Percentiles rank a stretch among this genome's conserved stretches.
Evolutionary conservation across 2,329 filamentous ascomycete species (phyloP).

Genomic region (Venturia carpophila): DNA sequence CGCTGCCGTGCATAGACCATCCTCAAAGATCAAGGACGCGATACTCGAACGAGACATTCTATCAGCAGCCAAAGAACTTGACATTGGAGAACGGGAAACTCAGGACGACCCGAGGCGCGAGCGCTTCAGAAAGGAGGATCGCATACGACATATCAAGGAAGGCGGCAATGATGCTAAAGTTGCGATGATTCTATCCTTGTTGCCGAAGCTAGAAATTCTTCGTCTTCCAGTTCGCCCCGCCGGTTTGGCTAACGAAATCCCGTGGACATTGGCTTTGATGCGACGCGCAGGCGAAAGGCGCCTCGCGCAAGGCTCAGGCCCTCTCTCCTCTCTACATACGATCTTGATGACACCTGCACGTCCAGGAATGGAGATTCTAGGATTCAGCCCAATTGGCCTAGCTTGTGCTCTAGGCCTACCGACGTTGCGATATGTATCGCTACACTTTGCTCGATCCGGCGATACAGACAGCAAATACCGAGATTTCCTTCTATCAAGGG

Average conservation of each 20-base stretch:
- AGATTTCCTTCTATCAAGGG: neutral
- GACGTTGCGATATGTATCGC: neutral
- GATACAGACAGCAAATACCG: neutral
- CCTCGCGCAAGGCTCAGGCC: neutral
- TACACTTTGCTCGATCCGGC: neutral
- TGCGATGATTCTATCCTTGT: neutral
- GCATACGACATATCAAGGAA: neutral
- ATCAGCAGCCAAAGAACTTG: neutral
- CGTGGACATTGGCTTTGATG: conserved; percentile 9
- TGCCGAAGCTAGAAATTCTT: conserved; percentile 10
- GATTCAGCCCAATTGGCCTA: neutral
- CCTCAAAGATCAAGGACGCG: neutral
- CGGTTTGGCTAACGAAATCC: neutral
- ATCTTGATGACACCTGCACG: neutral
- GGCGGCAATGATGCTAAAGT: neutral
- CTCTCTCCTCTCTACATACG: neutral
- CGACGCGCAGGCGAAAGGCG: neutral
- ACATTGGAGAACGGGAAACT: neutral
- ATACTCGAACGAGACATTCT: neutral
- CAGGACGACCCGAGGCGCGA: neutral
- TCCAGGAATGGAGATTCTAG: neutral
- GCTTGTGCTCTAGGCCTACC: conserved; percentile 6
- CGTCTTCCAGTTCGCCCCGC: neutral
- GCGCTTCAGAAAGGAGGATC: neutral
- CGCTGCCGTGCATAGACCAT: neutral